phyloP scores from a whole-genome alignment of 129 eudicot species.

The Flaveria trinervia region DNA sequence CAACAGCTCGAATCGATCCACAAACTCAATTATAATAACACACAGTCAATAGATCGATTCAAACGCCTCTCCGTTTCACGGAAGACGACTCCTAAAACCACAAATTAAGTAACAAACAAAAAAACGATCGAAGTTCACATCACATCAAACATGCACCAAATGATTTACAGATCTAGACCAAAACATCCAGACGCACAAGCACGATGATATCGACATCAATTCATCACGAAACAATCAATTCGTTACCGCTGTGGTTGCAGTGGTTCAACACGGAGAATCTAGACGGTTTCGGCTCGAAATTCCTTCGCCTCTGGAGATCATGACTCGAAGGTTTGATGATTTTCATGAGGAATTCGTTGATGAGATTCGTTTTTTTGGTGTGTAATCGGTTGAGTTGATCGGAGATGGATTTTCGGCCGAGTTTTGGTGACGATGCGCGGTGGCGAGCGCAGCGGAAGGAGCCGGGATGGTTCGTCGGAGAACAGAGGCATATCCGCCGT shows the following conservation, averaged over 20 bases:
- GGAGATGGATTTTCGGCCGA: slow-evolving; percentile 22
- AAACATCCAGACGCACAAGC: not conserved
- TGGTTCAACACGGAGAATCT: slow-evolving; percentile 39
- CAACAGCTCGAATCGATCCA: not conserved
- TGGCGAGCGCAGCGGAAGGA: slow-evolving; percentile 70
- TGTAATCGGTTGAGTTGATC: slow-evolving; percentile 27
- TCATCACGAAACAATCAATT: slow-evolving; percentile 39
- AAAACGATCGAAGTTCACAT: slow-evolving; percentile 18
- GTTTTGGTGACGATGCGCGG: slow-evolving; percentile 24
- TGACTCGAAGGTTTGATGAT: slow-evolving; percentile 55
- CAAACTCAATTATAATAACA: slow-evolving; percentile 1
- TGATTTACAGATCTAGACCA: slow-evolving; percentile 24
- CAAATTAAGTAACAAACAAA: not conserved
- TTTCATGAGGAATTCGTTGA: slow-evolving; percentile 50
- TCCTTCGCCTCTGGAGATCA: slow-evolving; percentile 42
- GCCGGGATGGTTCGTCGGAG: slow-evolving; percentile 68
- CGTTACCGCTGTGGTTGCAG: slow-evolving; percentile 21
- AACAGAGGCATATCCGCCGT: slow-evolving; percentile 53
- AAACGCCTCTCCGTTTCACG: slow-evolving; percentile 10
- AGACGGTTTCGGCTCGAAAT: slow-evolving; percentile 46
- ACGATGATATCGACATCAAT: slow-evolving; percentile 5
- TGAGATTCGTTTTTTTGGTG: slow-evolving; percentile 36
- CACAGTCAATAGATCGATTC: slow-evolving; percentile 10
- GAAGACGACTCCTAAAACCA: not conserved
- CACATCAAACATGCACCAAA: slow-evolving; percentile 25